These are phyloP conservation scores for Beauveria australis DNA, from an alignment of 2,329 filamentous ascomycete species.

Conservation along the genomic window DNA sequence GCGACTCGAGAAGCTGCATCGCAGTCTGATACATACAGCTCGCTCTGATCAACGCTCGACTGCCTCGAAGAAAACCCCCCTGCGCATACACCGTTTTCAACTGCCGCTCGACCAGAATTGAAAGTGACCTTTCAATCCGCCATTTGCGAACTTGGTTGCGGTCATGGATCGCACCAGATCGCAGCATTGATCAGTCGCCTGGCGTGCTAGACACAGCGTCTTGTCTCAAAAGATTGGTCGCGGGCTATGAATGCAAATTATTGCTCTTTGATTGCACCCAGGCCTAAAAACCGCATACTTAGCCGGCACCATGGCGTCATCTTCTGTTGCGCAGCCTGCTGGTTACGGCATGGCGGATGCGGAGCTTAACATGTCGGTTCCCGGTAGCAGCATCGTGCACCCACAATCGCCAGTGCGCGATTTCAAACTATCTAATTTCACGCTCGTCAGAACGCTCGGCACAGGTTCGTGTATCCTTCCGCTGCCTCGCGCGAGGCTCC, in stretches of 20 bases:
- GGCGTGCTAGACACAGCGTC: background rate
- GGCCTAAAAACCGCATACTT: background rate
- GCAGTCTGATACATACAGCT: background rate
- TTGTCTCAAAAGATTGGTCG: background rate
- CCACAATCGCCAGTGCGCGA: conserved; percentile 21
- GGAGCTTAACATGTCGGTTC: background rate
- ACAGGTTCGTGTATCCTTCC: conserved; percentile 46
- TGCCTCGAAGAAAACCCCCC: background rate
- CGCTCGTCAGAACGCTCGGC: conserved; percentile 65
- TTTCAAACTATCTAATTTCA: conserved; percentile 49
- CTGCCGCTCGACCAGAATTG: background rate
- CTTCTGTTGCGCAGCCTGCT: conserved; percentile 2
- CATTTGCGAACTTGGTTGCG: background rate
- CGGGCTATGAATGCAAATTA: background rate
- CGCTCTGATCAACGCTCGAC: background rate
- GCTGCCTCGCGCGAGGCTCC: conserved; percentile 4
- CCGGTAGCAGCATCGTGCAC: background rate
- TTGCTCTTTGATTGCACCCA: background rate
- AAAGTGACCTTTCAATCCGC: background rate
- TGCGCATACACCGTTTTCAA: background rate
- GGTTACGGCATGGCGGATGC: background rate
- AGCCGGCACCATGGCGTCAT: background rate
- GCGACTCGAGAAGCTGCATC: background rate
- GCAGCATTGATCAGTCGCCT: background rate
- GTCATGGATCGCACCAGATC: conserved; percentile 3